Evolutionary conservation across 805 yeast species (phyloP), one percentile per base, ranked within the genome.

Genomic region (Kockiozyma suomiensis): DNA sequence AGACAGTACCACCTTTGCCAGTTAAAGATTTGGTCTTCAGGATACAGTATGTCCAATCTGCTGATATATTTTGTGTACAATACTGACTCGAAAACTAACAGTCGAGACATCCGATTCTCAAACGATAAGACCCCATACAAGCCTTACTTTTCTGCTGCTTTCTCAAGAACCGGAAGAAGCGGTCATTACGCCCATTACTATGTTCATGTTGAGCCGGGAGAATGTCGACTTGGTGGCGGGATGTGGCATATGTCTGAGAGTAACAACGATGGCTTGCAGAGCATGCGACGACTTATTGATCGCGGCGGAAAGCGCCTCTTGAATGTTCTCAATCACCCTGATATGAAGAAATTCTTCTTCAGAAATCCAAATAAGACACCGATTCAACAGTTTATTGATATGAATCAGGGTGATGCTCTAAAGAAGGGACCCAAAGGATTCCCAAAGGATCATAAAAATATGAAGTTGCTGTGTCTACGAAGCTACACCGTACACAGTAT

Each of bases 51-150:
- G 60, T 49, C 7, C 1, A 13, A 5, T 8, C 23, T 28, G 21
- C n/a, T 37, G n/a, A 32, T 5, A 19, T 45, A 30, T 26, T 38
- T 21, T n/a, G 26, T 2, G 2, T 1, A 4, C 1, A 4, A 1
- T 35, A 7, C 33, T 54, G 37, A 46, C 52, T 7, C 6, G 19
- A 17, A 5, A n/a, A 3, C 2, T 10, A 2, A 3, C 33, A 60
- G 64, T 37, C 59, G 68, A 13, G 70, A 67, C 50, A 45, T 67
- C 7, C 52, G 70, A 7, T 63, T 63, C 37, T 21, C 64, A 15
- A 61, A 59, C 43, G 68, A 61, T 37, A 65, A 66, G 48, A 58
- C 66, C 7, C 69, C 69, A 26, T 67, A 65, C 56, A 67, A 67
- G 56, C 63, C 66, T 10, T 55, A 62, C 42, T 64, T 64, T 52